Conservation (phyloP, 192 early-diverging fungal species). For the Kappamyces sp. region DNA sequence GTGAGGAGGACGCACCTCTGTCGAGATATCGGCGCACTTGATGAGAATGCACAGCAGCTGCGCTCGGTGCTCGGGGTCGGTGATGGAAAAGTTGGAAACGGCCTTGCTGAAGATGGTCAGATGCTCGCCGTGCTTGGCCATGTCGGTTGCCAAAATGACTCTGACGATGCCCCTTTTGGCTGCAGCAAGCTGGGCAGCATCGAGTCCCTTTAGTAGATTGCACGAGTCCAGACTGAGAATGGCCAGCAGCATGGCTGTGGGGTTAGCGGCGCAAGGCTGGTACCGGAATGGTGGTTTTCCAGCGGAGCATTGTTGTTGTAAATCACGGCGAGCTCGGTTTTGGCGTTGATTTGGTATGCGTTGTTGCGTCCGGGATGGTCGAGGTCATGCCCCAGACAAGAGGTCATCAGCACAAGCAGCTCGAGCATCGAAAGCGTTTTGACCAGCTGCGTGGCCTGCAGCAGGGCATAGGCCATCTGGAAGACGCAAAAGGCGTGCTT, state of each 20-base stretch:
- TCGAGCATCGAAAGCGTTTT: conserved; percentile 31
- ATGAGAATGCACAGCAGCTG: conserved; percentile 25
- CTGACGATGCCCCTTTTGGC: conserved; percentile 39
- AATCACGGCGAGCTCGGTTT: conserved; percentile 42
- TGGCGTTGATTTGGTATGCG: conserved; percentile 46
- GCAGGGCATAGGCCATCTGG: conserved; percentile 35
- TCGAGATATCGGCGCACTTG: conserved; percentile 38
- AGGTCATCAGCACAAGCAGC: conserved; percentile 25
- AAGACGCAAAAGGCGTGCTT: conserved; percentile 44
- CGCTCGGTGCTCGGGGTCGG: conserved; percentile 32
- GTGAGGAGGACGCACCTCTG: conserved; percentile 29
- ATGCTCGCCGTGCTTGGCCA: conserved; percentile 46
- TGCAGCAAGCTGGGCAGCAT: conserved; percentile 24
- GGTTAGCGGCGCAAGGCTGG: background rate
- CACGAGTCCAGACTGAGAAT: conserved; percentile 23
- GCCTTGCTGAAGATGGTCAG: conserved; percentile 33
- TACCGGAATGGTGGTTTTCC: conserved; percentile 46
- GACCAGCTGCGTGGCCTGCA: conserved; percentile 30
- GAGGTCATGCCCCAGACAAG: conserved; percentile 34
- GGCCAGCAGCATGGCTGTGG: conserved; percentile 31
- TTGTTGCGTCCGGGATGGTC: conserved; percentile 45
- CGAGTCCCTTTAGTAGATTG: conserved; percentile 24
- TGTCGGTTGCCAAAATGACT: conserved; percentile 47
- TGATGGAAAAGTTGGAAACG: conserved; percentile 30
- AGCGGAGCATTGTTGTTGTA: conserved; percentile 45